These are phyloP conservation scores for Gaultheria prostrata DNA, from an alignment of 148 eudicot species.

Conservation along the genomic window DNA sequence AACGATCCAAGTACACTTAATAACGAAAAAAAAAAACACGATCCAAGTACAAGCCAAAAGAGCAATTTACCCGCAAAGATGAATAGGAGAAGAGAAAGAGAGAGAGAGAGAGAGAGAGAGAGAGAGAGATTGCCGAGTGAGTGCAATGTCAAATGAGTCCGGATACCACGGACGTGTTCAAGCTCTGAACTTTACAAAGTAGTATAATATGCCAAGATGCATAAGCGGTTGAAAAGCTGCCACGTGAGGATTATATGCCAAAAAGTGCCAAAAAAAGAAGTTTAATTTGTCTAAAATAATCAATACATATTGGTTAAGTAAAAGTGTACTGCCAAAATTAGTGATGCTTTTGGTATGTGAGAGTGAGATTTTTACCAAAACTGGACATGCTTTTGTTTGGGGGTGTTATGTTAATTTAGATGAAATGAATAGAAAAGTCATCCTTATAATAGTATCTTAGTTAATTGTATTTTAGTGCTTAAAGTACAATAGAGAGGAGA, in stretches of 20 bases:
- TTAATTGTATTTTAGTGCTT: background rate
- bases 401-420: background rate
- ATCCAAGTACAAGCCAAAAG: constrained; percentile 4
- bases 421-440: background rate
- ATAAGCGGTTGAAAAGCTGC: constrained; percentile 8
- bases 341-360: background rate
- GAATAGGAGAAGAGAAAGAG: background rate
- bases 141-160: background rate
- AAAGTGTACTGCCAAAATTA: background rate
- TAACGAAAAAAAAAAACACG: too few species aligned
- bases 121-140: background rate
- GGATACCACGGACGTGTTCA: background rate
- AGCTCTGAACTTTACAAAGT: constrained; percentile 1
- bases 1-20: background rate
- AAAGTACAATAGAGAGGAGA: background rate
- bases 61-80: background rate
- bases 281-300: background rate
- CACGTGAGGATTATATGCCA: background rate
- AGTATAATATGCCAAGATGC: background rate
- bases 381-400: background rate
- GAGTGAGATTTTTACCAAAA: background rate
- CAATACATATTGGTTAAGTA: background rate
- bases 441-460: background rate
- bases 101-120: background rate
- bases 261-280: background rate